Base-by-base conservation (phyloP, 2,329 filamentous ascomycete genomes). In the Ophiostoma montium region DNA sequence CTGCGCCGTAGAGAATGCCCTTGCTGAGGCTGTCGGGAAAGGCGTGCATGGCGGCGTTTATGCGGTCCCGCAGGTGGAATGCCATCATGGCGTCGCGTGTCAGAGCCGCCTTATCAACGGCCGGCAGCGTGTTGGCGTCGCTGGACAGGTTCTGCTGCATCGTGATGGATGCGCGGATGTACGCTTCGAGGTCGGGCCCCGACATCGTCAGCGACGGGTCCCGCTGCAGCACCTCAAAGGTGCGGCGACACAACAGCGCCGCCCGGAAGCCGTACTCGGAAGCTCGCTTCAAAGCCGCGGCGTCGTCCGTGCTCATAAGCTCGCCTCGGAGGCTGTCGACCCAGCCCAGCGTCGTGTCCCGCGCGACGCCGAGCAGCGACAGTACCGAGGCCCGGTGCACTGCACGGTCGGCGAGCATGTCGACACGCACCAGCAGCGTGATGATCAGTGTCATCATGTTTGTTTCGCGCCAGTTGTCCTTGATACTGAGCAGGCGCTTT, bases 391-490 rank as follows among this genome's bases (percentile, higher is more conserved):
- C 52, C 10, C 49, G 2, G 39, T 42, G 7, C 53, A 48, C 5
- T 52, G 42, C 43, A 9, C n/a, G 23, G 3, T 52, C 35, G 13
- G 50, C 56, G 31, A 60, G 55, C 19, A 44, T 54, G 47, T 57
- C 67, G 1, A 60, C 55, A 2, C 74, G 68, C 1, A 77, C 57
- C 0, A 65, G 56, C 0, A 84, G 55, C 0, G 67, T 73, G 5
- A 82, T 66, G 2, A 82, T 48, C 0, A 71, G 66, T 5, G 76
- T 70, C 76, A 84, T 82, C 13, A 69, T 67, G 47, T 74, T 60
- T 0, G 62, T 64, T 52, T 84, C 80, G 0, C 78, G 67, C 73
- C 77, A 82, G 41, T 77, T 84, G 0, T 63, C 59, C 0, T 60
- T 57, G 8, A 84, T 70, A 0, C 59, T 57, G 0, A 63, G 57